phyloP scores from a whole-genome alignment of 345 rosid species.

The Eucalyptus cloeziana region DNA sequence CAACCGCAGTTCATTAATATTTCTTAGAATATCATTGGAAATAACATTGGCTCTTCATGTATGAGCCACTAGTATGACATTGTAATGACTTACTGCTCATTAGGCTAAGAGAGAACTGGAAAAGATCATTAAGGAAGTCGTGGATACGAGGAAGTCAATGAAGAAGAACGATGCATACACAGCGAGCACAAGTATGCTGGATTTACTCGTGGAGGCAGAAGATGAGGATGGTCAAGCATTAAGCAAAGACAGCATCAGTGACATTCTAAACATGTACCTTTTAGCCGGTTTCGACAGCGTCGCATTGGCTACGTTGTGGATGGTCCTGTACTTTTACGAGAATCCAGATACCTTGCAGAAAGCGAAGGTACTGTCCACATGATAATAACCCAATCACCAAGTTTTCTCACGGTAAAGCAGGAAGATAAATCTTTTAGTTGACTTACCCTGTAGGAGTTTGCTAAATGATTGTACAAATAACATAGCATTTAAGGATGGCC shows the following conservation, averaged over 20 bases:
- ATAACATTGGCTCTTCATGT: not conserved
- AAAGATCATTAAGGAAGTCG: slow-evolving; percentile 16
- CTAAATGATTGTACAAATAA: not conserved
- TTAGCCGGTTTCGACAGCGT: slow-evolving; percentile 21
- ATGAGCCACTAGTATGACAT: not conserved
- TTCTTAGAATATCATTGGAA: not conserved
- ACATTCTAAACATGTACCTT: slow-evolving; percentile 17
- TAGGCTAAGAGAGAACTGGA: slow-evolving; percentile 38
- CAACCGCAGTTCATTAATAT: not conserved
- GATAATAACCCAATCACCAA: not conserved
- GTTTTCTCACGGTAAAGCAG: not conserved
- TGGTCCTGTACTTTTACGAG: slow-evolving; percentile 23
- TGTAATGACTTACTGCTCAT: not conserved
- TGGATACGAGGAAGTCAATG: slow-evolving; percentile 1
- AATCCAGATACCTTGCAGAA: slow-evolving; percentile 33
- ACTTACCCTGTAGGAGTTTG: not conserved
- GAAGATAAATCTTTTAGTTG: not conserved
- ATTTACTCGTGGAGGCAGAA: slow-evolving; percentile 6
- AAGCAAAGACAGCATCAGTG: slow-evolving; percentile 14
- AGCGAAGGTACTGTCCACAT: slow-evolving; percentile 22
- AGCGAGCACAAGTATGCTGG: slow-evolving; percentile 18
- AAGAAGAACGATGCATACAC: not conserved
- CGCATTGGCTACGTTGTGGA: slow-evolving; percentile 13
- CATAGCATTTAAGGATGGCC: not conserved
- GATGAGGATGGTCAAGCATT: slow-evolving; percentile 21